A percentile compares a stretch with the other conserved stretches of the same genome.
phyloP scores from a whole-genome alignment of 1,139 yeast genomes.

The Suhomyces terraborum region DNA sequence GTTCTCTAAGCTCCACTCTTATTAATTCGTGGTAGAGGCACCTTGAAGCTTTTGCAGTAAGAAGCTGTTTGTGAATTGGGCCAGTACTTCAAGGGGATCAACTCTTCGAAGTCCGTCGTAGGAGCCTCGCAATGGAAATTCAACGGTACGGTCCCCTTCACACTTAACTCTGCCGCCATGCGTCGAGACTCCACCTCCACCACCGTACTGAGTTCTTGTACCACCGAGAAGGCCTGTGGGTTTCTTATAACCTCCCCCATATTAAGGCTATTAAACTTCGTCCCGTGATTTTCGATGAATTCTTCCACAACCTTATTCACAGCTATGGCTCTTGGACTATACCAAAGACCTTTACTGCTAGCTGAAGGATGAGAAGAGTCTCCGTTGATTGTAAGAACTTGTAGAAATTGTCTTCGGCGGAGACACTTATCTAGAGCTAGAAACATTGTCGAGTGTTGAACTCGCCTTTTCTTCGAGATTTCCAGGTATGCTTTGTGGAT shows the following conservation, averaged over 20 bases:
- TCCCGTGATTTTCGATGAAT: constrained; percentile 18
- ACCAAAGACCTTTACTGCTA: constrained; percentile 28
- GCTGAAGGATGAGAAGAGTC: constrained; percentile 26
- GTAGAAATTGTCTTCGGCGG: constrained; percentile 58
- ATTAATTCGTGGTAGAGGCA: constrained; percentile 1
- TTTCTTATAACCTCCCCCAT: constrained; percentile 10
- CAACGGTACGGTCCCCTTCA: constrained; percentile 23
- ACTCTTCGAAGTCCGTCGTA: constrained; percentile 15
- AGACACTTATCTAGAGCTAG: constrained; percentile 85
- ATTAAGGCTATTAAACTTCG: constrained; percentile 15
- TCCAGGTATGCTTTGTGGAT: not conserved
- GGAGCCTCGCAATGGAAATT: constrained; percentile 39
- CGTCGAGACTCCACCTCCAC: constrained; percentile 25
- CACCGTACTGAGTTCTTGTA: constrained; percentile 24
- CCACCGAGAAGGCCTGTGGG: constrained; percentile 13
- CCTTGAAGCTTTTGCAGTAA: constrained; percentile 30
- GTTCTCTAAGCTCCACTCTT: no score
- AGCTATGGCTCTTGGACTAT: constrained; percentile 51
- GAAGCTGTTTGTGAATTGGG: constrained; percentile 39
- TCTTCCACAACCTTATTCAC: constrained; percentile 48
- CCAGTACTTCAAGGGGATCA: constrained; percentile 33
- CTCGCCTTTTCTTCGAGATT: not conserved
- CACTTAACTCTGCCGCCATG: constrained; percentile 21
- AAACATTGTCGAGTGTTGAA: constrained; percentile 48
- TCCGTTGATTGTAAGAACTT: constrained; percentile 39